phyloP scores from a whole-genome alignment of 1,284 basidiomycete species.

The Puccinia novopanici region DNA sequence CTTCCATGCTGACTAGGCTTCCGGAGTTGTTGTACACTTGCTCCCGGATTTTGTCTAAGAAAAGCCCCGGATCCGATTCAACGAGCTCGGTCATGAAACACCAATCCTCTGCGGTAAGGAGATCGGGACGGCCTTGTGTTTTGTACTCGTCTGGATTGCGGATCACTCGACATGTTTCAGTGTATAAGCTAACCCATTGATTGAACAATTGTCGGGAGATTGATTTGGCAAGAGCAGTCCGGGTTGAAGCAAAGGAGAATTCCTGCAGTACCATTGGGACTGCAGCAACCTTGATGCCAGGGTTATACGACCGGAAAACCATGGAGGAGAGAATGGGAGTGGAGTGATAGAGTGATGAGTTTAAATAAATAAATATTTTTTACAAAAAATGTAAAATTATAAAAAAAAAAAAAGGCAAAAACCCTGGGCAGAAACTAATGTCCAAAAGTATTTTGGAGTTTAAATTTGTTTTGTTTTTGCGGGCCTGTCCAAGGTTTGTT shows the following conservation, averaged over 20 bases:
- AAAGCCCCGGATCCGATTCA: background rate
- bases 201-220: constrained; percentile 9
- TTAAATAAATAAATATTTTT: too few species aligned
- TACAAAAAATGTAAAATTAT: too few species aligned
- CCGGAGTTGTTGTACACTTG: background rate
- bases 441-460: too few species aligned
- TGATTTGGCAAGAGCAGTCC: background rate
- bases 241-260: background rate
- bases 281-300: background rate
- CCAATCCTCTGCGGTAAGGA: background rate
- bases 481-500: too few species aligned
- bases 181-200: background rate
- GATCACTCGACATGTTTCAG: background rate
- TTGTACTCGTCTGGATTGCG: constrained; percentile 7
- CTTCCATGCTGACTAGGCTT: background rate
- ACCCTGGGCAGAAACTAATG: too few species aligned
- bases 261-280: background rate
- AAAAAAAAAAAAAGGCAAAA: too few species aligned
- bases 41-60: constrained; percentile 2
- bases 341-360: too few species aligned
- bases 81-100: constrained; percentile 7
- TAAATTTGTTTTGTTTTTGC: too few species aligned
- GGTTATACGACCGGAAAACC: background rate
- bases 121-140: background rate
- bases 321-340: background rate